Conservation (phyloP, 148 eudicot species). For the Limonium bicolor region DNA sequence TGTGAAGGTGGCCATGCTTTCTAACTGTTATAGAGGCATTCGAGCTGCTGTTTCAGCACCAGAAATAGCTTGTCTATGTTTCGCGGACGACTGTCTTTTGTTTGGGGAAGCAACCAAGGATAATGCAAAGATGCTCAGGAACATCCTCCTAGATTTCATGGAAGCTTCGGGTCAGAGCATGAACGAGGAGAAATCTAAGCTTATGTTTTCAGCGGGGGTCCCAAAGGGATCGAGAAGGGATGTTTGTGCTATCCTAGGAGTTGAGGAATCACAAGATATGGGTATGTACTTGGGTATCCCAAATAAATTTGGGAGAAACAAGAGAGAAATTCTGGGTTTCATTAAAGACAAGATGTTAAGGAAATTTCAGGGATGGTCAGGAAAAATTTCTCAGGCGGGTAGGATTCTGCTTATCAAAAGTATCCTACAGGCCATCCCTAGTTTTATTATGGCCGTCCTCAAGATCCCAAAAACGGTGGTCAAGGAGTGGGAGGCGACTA, state of each 20-base stretch:
- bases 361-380: neutral
- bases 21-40: neutral
- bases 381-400: neutral
- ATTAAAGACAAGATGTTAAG: neutral
- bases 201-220: neutral
- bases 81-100: slow-evolving; percentile 1
- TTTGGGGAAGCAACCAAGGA: neutral
- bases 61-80: neutral
- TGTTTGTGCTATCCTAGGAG: neutral
- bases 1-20: neutral
- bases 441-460: neutral
- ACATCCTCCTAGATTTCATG: neutral
- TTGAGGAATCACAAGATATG: neutral
- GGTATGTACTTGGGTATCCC: neutral
- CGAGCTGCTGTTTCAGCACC: neutral
- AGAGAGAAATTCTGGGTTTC: neutral
- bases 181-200: neutral
- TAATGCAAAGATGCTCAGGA: neutral
- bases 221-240: neutral
- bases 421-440: neutral
- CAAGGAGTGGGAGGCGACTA: neutral
- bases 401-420: neutral
- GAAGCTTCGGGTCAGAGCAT: neutral
- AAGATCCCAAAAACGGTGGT: neutral
- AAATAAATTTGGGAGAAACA: neutral